Evolutionary conservation across 768 basidiomycete genomes (phyloP).

Genomic region (Pleurotus tuoliensis): DNA sequence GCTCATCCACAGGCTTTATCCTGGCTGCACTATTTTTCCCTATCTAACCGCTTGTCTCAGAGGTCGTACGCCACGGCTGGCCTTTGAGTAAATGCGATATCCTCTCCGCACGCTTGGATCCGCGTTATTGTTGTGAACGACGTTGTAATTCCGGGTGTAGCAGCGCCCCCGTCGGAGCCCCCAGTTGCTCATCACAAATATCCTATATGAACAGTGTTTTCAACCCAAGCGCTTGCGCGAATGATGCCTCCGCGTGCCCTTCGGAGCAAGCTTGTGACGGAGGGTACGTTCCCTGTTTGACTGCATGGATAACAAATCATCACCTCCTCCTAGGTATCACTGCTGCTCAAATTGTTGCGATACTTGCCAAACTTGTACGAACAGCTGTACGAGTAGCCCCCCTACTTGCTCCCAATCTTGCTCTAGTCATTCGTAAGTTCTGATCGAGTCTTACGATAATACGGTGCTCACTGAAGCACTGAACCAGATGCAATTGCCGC

Average conservation of each 20-base stretch:
- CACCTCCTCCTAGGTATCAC: conserved; percentile 5
- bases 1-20: not conserved
- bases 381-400: conserved; percentile 6
- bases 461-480: not conserved
- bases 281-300: conserved; percentile 7
- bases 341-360: conserved; percentile 14
- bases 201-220: conserved; percentile 11
- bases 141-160: conserved; percentile 8
- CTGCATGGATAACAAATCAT: not conserved
- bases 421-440: conserved; percentile 5
- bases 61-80: conserved; percentile 17
- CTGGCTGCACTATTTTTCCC: not conserved
- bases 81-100: conserved; percentile 15
- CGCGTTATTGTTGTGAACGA: conserved; percentile 15
- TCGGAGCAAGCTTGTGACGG: conserved; percentile 13
- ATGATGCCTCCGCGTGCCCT: conserved; percentile 11
- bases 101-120: conserved; percentile 8
- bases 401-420: conserved; percentile 10
- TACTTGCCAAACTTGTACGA: conserved; percentile 12
- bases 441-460: not conserved
- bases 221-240: conserved; percentile 9
- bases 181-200: conserved; percentile 8
- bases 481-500: conserved; percentile 12
- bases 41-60: not conserved
- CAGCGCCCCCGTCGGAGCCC: conserved; percentile 9